A percentile compares a stretch with the other conserved stretches of the same genome.
Conservation (phyloP, 192 early-diverging fungal genomes). For the Coemansia sp. region DNA sequence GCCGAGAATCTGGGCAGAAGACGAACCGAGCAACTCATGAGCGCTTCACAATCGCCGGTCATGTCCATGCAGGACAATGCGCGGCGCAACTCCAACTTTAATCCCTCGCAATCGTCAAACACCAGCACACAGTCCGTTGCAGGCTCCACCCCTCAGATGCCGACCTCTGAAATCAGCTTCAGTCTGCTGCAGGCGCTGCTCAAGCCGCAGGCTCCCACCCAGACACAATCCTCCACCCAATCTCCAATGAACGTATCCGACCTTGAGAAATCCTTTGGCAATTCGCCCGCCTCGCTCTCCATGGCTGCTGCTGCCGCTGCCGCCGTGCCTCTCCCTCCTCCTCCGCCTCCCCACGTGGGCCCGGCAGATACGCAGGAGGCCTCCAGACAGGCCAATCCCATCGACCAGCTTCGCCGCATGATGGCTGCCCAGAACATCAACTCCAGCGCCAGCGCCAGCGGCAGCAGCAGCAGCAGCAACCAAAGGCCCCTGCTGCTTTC, state of each 20-base stretch:
- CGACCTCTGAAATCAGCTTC: conserved; percentile 26
- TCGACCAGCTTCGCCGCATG: conserved; percentile 48
- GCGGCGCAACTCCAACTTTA: conserved; percentile 15
- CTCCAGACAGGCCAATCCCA: conserved; percentile 7
- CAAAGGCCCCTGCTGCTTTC: too few relatives aligned
- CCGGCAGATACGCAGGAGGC: background rate
- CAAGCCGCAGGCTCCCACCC: conserved; percentile 33
- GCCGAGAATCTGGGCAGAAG: conserved; percentile 20
- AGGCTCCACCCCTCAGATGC: conserved; percentile 27
- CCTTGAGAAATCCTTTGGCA: conserved; percentile 17
- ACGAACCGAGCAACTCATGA: conserved; percentile 14
- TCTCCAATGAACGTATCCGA: conserved; percentile 13
- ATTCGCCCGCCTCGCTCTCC: background rate
- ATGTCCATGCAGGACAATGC: conserved; percentile 6
- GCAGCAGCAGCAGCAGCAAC: conserved; percentile 10
- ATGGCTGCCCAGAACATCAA: conserved; percentile 19
- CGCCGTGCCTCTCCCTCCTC: too few relatives aligned
- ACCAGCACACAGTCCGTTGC: conserved; percentile 23
- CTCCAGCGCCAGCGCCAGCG: conserved; percentile 3
- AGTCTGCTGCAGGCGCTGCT: conserved; percentile 41
- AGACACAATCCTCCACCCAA: conserved; percentile 20
- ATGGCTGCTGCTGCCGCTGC: background rate
- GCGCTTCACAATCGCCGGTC: conserved; percentile 22
- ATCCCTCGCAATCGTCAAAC: conserved; percentile 16
- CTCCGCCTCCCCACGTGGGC: too few relatives aligned